Evolutionary conservation across 331 rosid species (phyloP), one percentile per base, ranked within the genome.

Genomic region (Malus hybrid): DNA sequence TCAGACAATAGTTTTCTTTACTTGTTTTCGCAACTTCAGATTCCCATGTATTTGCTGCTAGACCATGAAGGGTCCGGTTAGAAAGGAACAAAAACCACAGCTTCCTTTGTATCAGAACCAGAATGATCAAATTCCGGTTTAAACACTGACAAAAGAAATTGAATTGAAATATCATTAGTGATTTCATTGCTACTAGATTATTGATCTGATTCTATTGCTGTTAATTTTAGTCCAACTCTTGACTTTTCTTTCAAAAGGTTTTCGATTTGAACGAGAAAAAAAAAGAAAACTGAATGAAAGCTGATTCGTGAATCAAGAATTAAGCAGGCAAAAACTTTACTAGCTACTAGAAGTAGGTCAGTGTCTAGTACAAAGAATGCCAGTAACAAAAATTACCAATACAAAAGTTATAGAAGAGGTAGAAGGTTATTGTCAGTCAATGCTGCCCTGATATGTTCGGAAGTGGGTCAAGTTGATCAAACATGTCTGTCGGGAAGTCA

Each of bases 401-500:
- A 3, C 46, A 42, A 42, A 42, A 4, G 12, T 42, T 42, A 42
- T 3, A 42, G 46, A 42, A 42, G 46, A 36, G 71, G 20, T 46
- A 6, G 24, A 67, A 18, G 6, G 24, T 64, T 54, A 48, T 4
- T 33, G 63, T 42, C 72, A 60, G 15, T 91, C 82, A 86, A 10
- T 46, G 76, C 72, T 46, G 74, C 72, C 77, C 80, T 10, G 86
- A 62, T 27, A 84, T 83, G 74, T 73, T 84, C 16, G 81, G 50
- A 65, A 83, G 86, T 31, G 84, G 79, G 33, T 88, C 88, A 44
- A 87, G 74, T 4, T 83, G 76, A 79, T 90, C 93, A 57, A 87
- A 90, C 87, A 90, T 85, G 76, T 90, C 87, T 1, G 50, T 77
- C 0, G 97, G 96, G 64, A 90, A 88, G 85, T 90, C 97, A 71